phyloP scores from a whole-genome alignment of 179 eudicot species.

The Corrigiola litoralis region DNA sequence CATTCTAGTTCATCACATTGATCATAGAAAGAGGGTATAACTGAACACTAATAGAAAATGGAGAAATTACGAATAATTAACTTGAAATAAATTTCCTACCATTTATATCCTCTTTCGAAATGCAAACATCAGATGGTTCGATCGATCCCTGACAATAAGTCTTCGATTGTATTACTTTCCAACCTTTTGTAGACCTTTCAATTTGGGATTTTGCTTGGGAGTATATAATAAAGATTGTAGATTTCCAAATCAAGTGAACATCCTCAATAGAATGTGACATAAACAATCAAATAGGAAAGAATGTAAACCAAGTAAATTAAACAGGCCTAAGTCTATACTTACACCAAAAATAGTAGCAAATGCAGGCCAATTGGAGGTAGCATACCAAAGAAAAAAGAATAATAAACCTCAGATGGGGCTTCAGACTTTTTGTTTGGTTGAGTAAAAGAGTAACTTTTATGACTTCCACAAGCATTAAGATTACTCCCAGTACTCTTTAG shows the following conservation, averaged over 20 bases:
- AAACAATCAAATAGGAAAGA: not conserved
- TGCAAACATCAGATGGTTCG: too few species aligned
- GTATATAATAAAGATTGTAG: too few species aligned
- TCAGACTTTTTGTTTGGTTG: constrained; percentile 20
- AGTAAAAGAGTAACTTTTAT: constrained; percentile 15
- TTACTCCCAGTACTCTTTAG: constrained; percentile 26
- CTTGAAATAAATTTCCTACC: too few species aligned
- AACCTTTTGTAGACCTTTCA: too few species aligned
- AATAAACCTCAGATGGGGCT: constrained; percentile 3
- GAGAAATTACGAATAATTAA: too few species aligned
- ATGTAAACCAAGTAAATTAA: not conserved
- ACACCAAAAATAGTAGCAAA: not conserved
- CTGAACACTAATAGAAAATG: too few species aligned
- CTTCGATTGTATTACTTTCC: too few species aligned
- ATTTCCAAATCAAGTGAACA: constrained; percentile 5
- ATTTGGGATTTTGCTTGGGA: too few species aligned
- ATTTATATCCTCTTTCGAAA: too few species aligned
- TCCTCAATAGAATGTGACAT: not conserved
- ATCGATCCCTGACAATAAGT: too few species aligned
- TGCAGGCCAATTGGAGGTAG: constrained; percentile 2
- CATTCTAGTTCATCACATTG: too few species aligned
- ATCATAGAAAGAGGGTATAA: too few species aligned
- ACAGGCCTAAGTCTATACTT: not conserved
- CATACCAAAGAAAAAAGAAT: constrained; percentile 3
- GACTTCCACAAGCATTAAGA: constrained; percentile 38